Evolutionary conservation across 2,329 filamentous ascomycete genomes (phyloP).

Genomic region (Diaporthe sp.): DNA sequence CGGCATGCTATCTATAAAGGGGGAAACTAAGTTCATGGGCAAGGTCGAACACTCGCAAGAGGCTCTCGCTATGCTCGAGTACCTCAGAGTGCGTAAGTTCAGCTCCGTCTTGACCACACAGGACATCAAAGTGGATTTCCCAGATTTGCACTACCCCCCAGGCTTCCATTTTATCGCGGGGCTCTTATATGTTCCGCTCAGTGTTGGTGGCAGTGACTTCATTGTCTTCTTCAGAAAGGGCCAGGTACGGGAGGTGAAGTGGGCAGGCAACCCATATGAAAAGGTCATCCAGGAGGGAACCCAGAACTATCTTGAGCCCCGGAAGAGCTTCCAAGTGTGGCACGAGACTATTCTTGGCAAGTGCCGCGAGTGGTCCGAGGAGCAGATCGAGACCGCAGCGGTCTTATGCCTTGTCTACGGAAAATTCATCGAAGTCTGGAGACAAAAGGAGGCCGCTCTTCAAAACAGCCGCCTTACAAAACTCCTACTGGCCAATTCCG

Average conservation of each 20-base stretch:
- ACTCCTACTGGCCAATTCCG: conserved; percentile 86
- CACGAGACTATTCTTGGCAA: conserved; percentile 85
- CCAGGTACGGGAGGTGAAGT: conserved; percentile 82
- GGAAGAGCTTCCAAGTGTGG: conserved; percentile 86
- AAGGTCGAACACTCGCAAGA: conserved; percentile 83
- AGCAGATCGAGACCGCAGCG: conserved; percentile 90
- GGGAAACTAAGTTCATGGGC: conserved; percentile 91
- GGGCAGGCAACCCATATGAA: conserved; percentile 90
- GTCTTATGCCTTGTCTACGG: conserved; percentile 91
- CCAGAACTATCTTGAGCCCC: conserved; percentile 80
- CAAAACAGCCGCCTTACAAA: conserved; percentile 86
- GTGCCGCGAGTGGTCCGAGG: conserved; percentile 89
- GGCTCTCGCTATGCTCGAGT: conserved; percentile 86
- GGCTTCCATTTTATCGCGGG: conserved; percentile 86
- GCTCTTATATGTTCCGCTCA: conserved; percentile 85
- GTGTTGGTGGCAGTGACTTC: conserved; percentile 82
- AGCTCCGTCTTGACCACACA: conserved; percentile 84
- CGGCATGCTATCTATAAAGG: conserved; percentile 84
- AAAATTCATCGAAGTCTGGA: conserved; percentile 93
- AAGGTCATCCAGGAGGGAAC: conserved; percentile 82
- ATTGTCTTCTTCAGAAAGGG: conserved; percentile 91
- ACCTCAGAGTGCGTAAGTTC: conserved; percentile 81
- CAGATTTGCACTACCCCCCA: conserved; percentile 83
- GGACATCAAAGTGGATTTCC: conserved; percentile 82
- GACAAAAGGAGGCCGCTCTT: conserved; percentile 87